Evolutionary conservation across 1,284 basidiomycete species (phyloP).

Genomic region (Cutaneotrichosporon daszewskae): DNA sequence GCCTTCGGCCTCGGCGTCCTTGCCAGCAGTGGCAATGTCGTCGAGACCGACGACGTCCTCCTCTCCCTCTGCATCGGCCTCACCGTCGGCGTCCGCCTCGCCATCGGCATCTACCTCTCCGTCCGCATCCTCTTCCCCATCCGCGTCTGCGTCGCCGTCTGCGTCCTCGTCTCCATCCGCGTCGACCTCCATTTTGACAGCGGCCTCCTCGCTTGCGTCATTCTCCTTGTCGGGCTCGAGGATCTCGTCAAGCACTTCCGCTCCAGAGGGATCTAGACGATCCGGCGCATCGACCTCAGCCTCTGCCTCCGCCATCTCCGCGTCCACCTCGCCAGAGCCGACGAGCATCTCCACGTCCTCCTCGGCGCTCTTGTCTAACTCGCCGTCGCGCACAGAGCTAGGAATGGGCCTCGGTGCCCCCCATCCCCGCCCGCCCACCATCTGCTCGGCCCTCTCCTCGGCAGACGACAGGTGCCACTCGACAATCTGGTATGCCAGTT

Average conservation of each 20-base stretch:
- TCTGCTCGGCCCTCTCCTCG: slow-evolving; percentile 62
- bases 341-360: slow-evolving; percentile 44
- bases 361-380: slow-evolving; percentile 21
- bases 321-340: slow-evolving; percentile 23
- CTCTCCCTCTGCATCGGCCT: slow-evolving; percentile 13
- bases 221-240: slow-evolving; percentile 19
- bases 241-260: slow-evolving; percentile 36
- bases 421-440: slow-evolving; percentile 50
- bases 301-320: slow-evolving; percentile 18
- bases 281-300: slow-evolving; percentile 10
- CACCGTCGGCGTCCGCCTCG: slow-evolving; percentile 12
- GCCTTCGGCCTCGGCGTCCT: neutral
- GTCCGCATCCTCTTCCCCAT: slow-evolving; percentile 37
- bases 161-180: slow-evolving; percentile 18
- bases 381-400: slow-evolving; percentile 10
- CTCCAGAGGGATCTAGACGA: slow-evolving; percentile 18
- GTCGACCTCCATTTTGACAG: slow-evolving; percentile 25
- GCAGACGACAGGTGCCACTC: slow-evolving; percentile 77
- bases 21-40: slow-evolving; percentile 16
- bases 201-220: slow-evolving; percentile 27
- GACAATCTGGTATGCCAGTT: slow-evolving; percentile 73
- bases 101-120: slow-evolving; percentile 25
- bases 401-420: slow-evolving; percentile 29
- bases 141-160: slow-evolving; percentile 20
- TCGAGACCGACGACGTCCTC: slow-evolving; percentile 31